Conservation (phyloP, 1,139 yeast genomes). For the Sugiyamaella sp. region DNA sequence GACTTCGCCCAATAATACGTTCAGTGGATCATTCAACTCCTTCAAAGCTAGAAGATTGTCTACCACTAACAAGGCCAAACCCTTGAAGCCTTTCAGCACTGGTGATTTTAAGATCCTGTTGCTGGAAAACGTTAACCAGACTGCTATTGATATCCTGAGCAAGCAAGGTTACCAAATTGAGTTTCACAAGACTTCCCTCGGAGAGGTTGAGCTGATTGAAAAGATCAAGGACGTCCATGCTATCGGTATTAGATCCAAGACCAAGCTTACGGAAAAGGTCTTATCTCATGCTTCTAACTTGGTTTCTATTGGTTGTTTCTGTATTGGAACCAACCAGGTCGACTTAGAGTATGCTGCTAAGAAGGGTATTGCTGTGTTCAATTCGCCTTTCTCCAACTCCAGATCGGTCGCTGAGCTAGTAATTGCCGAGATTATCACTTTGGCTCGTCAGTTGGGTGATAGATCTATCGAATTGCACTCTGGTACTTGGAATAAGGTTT, state of each 20-base stretch:
- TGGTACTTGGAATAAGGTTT: slow-evolving; percentile 97
- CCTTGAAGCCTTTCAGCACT: slow-evolving; percentile 84
- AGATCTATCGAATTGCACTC: slow-evolving; percentile 95
- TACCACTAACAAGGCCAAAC: slow-evolving; percentile 49
- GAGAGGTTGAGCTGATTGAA: slow-evolving; percentile 92
- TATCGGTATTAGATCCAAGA: slow-evolving; percentile 96
- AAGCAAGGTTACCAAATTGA: slow-evolving; percentile 97
- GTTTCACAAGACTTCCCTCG: slow-evolving; percentile 83
- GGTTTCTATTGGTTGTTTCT: slow-evolving; percentile 94
- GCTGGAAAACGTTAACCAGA: slow-evolving; percentile 88
- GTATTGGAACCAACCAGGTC: slow-evolving; percentile 99
- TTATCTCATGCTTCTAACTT: slow-evolving; percentile 85
- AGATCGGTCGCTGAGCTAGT: slow-evolving; percentile 98
- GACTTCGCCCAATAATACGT: slow-evolving; percentile 37
- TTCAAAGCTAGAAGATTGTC: slow-evolving; percentile 44
- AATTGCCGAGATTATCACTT: slow-evolving; percentile 88
- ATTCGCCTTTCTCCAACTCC: slow-evolving; percentile 98
- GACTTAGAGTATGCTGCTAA: slow-evolving; percentile 90
- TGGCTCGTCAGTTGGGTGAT: slow-evolving; percentile 97
- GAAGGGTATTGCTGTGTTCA: slow-evolving; percentile 94
- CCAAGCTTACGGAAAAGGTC: slow-evolving; percentile 78
- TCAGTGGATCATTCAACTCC: slow-evolving; percentile 66
- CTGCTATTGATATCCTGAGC: slow-evolving; percentile 84
- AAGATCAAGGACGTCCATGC: slow-evolving; percentile 94
- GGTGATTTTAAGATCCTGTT: slow-evolving; percentile 90